Base-by-base conservation (phyloP, 2,329 filamentous ascomycete genomes). In the Beauveria bassiana region DNA sequence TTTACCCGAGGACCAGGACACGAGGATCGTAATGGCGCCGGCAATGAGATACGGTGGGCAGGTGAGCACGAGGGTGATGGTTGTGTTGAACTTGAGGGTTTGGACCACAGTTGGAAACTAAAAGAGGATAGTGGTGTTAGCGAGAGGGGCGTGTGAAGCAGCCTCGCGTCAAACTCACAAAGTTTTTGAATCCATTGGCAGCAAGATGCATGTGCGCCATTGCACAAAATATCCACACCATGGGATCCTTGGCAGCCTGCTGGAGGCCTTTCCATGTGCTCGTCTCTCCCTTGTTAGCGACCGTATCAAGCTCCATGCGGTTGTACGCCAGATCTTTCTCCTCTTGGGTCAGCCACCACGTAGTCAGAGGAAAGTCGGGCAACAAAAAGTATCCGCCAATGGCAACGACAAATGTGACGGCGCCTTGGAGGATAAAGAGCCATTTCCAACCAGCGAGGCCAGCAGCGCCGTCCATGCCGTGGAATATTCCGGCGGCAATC, bases 341-440 rank as follows among this genome's bases (percentile, higher is more conserved):
- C 45, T 77, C 74, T 3, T 77, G 76, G 7, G 73, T 72, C n/a
- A 81, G 70, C n/a, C 67, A 68, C 18, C 71, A 69, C 5, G 76
- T 68, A 3, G 79, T 79, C 38, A 75, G 76, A 1, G 68, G 79
- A 72, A 20, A 78, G 47, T 66, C 65, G 26, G 66, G 66, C 4
- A 69, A 58, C 14, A 68, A 45, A 46, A 67, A 67, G 61, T 60
- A 67, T 5, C 63, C 65, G 12, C 53, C 20, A 45, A 68, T 31
- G 40, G 65, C 67, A 28, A 69, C 61, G 26, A 65, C 55, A 9
- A 66, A 65, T 20, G 67, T 69, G 22, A 69, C 77, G 6, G 77
- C 74, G 14, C 86, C 86, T 69, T 88, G 85, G 20, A 88, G 81
- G 47, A 89, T 86, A 71, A 89, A 89, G 0, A 88, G 76, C 68